These are phyloP conservation scores for Lithocarpus polystachyus DNA, from an alignment of 306 rosid genomes.

Conservation along the genomic window DNA sequence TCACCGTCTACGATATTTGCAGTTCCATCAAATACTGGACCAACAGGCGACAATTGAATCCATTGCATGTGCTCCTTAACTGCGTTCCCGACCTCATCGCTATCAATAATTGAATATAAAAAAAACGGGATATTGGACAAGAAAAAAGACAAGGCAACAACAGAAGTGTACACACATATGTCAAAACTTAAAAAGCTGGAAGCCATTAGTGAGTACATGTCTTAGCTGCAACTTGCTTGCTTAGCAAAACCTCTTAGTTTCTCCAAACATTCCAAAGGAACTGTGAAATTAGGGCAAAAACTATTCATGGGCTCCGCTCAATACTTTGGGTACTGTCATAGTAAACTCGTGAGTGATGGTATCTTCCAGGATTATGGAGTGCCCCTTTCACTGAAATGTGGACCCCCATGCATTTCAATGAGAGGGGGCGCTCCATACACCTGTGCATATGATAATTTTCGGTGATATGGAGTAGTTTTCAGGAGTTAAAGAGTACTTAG, in stretches of 20 bases:
- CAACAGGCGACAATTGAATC: not conserved
- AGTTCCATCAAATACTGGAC: not conserved
- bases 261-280: not conserved
- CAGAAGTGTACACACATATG: not conserved
- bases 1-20: not conserved
- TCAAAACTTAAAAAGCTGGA: conserved; percentile 11
- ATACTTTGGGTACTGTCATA: no score
- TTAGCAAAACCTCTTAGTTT: not conserved
- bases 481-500: no score
- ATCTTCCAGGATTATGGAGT: no score
- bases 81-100: not conserved
- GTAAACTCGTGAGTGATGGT: no score
- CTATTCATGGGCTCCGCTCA: not conserved
- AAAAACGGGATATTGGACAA: not conserved
- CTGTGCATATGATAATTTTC: no score
- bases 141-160: conserved; percentile 15
- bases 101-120: conserved; percentile 12
- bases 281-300: not conserved
- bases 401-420: no score
- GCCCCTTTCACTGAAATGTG: no score
- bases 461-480: no score
- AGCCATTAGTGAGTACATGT: not conserved
- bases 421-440: no score
- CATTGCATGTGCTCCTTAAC: conserved; percentile 11
- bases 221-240: not conserved